These are phyloP conservation scores for Fusarium sp. DNA, from an alignment of 2,329 filamentous ascomycete species.

Conservation along the genomic window DNA sequence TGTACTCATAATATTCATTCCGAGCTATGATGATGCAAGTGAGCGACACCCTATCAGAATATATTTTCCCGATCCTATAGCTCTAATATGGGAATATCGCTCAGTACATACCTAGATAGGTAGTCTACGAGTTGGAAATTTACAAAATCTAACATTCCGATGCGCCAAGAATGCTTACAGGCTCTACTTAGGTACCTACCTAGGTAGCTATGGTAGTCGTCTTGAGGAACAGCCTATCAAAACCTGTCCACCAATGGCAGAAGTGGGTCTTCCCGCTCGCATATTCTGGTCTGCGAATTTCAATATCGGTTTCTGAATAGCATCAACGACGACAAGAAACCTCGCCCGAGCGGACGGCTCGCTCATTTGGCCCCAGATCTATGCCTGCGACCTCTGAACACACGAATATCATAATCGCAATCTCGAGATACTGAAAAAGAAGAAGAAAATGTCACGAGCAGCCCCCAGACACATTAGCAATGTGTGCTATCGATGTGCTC, in stretches of 20 bases:
- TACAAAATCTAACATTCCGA: neutral
- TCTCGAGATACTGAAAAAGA: neutral
- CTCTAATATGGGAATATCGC: neutral
- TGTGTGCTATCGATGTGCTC: conserved; percentile 57
- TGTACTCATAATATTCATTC: neutral
- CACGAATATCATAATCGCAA: neutral
- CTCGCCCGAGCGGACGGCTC: conserved; percentile 5
- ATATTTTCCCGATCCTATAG: neutral
- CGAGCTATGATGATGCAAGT: neutral
- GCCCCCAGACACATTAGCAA: conserved; percentile 47
- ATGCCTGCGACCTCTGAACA: neutral
- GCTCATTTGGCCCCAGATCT: neutral
- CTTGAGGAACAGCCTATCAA: conserved; percentile 10
- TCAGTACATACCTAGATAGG: neutral
- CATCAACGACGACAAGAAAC: conserved; percentile 11
- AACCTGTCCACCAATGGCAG: neutral
- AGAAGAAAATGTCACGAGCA: conserved; percentile 52
- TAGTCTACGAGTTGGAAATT: neutral
- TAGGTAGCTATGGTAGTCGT: too few relatives aligned
- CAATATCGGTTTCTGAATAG: conserved; percentile 23
- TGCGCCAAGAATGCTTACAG: neutral
- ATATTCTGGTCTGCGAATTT: conserved; percentile 23
- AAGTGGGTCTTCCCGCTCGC: conserved; percentile 23
- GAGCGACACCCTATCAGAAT: neutral
- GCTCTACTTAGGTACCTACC: neutral